Evolutionary conservation across 257 asterid species (phyloP).

Genomic region (Solanum sitiens): DNA sequence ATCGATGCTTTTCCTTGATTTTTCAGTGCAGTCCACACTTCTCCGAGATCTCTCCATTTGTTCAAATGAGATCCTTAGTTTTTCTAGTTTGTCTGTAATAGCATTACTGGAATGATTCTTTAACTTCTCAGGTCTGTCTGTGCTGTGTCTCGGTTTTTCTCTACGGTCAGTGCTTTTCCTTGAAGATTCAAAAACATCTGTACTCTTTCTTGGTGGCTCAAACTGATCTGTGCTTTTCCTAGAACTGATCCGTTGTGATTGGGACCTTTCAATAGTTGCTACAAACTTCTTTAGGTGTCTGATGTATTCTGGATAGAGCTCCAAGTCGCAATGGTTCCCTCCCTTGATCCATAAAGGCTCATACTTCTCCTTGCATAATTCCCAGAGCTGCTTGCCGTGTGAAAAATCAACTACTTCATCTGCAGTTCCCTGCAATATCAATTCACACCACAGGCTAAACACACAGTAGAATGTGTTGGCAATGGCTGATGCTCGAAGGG

Average conservation of each 20-base stretch:
- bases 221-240: constrained; percentile 63
- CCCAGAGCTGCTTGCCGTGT: constrained; percentile 87
- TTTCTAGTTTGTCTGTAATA: constrained; percentile 35
- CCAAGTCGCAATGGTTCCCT: constrained; percentile 77
- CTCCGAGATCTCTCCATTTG: constrained; percentile 82
- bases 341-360: constrained; percentile 89
- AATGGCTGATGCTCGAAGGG: neutral
- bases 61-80: constrained; percentile 50
- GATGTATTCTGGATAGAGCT: constrained; percentile 73
- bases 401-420: constrained; percentile 87
- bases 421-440: constrained; percentile 57
- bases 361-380: constrained; percentile 71
- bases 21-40: constrained; percentile 72
- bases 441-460: neutral
- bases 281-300: constrained; percentile 69
- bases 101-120: constrained; percentile 37
- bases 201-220: constrained; percentile 66
- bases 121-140: constrained; percentile 58
- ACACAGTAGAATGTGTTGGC: neutral
- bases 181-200: constrained; percentile 59
- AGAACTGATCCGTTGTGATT: constrained; percentile 57
- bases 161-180: constrained; percentile 84
- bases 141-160: constrained; percentile 72
- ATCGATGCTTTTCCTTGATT: constrained; percentile 63
- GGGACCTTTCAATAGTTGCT: constrained; percentile 58